phyloP scores from a whole-genome alignment of 345 rosid species.

The Gossypium mustelinum region DNA sequence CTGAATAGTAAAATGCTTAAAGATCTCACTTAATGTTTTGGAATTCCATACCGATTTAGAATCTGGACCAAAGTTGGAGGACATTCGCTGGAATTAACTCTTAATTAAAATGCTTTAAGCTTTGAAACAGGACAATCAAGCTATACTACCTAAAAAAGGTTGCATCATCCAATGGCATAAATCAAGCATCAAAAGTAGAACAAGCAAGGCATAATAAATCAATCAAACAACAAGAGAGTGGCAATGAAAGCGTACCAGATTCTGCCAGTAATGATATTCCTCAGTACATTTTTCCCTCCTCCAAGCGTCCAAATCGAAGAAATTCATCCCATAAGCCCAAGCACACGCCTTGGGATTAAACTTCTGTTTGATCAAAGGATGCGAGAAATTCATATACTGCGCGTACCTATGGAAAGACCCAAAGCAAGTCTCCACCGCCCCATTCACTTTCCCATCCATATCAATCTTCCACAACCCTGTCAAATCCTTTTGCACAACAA shows the following conservation, averaged over 20 bases:
- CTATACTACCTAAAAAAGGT: neutral
- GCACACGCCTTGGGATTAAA: slow-evolving; percentile 98
- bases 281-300: slow-evolving; percentile 97
- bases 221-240: slow-evolving; percentile 8
- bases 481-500: slow-evolving; percentile 94
- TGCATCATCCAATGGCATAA: neutral
- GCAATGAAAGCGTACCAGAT: slow-evolving; percentile 50
- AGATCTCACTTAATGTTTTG: no score
- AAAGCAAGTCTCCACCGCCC: slow-evolving; percentile 97
- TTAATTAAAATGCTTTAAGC: neutral
- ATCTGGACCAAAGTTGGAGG: no score
- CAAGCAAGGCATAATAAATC: neutral
- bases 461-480: slow-evolving; percentile 93
- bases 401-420: slow-evolving; percentile 97
- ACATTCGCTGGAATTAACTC: no score
- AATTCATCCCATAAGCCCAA: slow-evolving; percentile 99
- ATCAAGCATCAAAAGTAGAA: neutral
- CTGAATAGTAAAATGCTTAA: no score
- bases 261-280: slow-evolving; percentile 98
- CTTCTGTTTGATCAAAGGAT: slow-evolving; percentile 88
- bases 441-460: slow-evolving; percentile 97
- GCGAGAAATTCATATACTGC: slow-evolving; percentile 96
- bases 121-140: neutral
- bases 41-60: no score
- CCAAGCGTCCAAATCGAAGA: slow-evolving; percentile 99